A percentile compares a stretch with the other conserved stretches of the same genome.
phyloP scores from a whole-genome alignment of 2,329 filamentous ascomycete species.

The Myriangium duriaei region DNA sequence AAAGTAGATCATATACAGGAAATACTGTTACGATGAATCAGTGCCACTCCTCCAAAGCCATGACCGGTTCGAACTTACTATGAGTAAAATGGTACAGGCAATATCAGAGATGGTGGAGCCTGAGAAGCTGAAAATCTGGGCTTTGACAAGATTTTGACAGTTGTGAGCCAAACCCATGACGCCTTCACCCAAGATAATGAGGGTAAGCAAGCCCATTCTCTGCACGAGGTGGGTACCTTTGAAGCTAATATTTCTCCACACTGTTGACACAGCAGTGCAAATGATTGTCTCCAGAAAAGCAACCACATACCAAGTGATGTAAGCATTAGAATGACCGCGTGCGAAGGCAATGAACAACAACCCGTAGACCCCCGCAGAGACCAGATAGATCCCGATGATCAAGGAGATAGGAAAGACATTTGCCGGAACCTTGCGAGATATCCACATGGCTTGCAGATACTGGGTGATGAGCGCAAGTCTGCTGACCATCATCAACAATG shows the following conservation, averaged over 20 bases:
- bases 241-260: conserved; percentile 25
- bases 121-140: conserved; percentile 13
- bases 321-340: conserved; percentile 21
- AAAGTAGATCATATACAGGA: conserved; percentile 19
- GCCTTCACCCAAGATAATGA: conserved; percentile 29
- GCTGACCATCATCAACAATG: conserved; percentile 27
- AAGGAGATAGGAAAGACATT: conserved; percentile 23
- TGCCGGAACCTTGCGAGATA: conserved; percentile 20
- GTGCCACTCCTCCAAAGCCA: neutral
- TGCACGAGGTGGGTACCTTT: conserved; percentile 28
- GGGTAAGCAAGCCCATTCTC: conserved; percentile 26
- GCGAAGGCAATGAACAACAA: conserved; percentile 21
- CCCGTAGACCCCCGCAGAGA: conserved; percentile 25
- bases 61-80: conserved; percentile 12
- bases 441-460: conserved; percentile 26
- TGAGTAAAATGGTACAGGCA: conserved; percentile 22
- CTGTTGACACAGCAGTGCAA: conserved; percentile 21
- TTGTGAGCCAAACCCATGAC: conserved; percentile 25
- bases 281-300: conserved; percentile 21
- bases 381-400: conserved; percentile 22
- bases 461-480: conserved; percentile 26
- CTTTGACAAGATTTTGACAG: conserved; percentile 24
- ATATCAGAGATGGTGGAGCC: conserved; percentile 22
- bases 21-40: conserved; percentile 10
- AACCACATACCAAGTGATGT: conserved; percentile 42